Evolutionary conservation across 2,329 filamentous ascomycete genomes (phyloP).

Genomic region (Ophiosphaerella korrae): DNA sequence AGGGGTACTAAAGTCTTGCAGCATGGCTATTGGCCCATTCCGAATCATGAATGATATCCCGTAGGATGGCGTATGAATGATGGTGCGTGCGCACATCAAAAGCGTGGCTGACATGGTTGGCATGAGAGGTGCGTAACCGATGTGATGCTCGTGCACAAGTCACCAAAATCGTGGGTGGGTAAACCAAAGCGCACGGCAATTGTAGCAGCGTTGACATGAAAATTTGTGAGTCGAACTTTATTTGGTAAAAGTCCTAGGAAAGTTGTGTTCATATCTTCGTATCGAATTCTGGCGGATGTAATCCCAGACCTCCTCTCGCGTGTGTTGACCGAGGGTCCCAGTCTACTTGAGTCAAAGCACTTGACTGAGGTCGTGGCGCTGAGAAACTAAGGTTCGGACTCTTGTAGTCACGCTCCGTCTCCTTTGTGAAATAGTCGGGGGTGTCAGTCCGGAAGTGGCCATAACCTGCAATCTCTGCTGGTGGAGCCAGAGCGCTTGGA

Average conservation of each 20-base stretch:
- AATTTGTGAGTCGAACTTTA: slow-evolving; percentile 1
- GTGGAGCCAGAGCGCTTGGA: slow-evolving; percentile 20
- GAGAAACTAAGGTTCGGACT: slow-evolving; percentile 50
- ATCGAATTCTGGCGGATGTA: slow-evolving; percentile 44
- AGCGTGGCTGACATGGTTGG: not conserved
- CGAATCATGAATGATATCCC: no score
- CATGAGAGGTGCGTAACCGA: not conserved
- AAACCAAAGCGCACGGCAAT: not conserved
- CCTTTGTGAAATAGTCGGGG: slow-evolving; percentile 44
- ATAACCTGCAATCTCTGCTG: slow-evolving; percentile 27
- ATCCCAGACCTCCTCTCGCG: slow-evolving; percentile 47
- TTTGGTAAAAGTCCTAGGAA: slow-evolving; percentile 3
- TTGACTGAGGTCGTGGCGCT: slow-evolving; percentile 46
- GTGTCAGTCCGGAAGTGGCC: slow-evolving; percentile 32
- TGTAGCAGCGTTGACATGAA: not conserved
- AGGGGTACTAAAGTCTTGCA: no score
- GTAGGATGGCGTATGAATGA: no score
- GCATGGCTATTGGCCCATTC: no score
- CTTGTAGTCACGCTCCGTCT: slow-evolving; percentile 46
- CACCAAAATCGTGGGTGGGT: not conserved
- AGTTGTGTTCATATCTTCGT: slow-evolving; percentile 35
- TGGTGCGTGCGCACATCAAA: not conserved
- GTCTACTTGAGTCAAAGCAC: slow-evolving; percentile 31
- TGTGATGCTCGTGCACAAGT: not conserved
- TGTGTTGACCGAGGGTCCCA: slow-evolving; percentile 46